Conservation (phyloP, 176 grass and related monocot genomes). For the Oryza officinalis region DNA sequence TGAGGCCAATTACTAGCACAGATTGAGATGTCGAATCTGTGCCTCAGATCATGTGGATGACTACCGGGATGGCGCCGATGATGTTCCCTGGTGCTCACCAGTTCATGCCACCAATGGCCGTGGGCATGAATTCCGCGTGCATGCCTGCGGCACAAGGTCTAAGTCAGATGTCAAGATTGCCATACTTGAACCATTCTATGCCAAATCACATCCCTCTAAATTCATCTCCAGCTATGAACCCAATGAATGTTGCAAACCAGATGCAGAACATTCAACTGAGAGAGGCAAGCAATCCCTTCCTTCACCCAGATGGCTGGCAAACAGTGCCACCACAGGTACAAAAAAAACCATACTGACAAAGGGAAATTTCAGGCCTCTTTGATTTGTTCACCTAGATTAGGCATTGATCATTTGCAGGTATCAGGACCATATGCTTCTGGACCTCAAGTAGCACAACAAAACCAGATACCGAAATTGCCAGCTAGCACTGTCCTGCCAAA, state of each 20-base stretch:
- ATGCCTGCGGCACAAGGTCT: slow-evolving; percentile 57
- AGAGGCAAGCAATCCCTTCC: slow-evolving; percentile 44
- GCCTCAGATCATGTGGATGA: slow-evolving; percentile 94
- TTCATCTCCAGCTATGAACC: slow-evolving; percentile 50
- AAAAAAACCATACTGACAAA: background rate
- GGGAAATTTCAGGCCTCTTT: background rate
- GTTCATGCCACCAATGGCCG: slow-evolving; percentile 67
- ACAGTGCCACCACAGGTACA: slow-evolving; percentile 52
- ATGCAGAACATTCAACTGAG: slow-evolving; percentile 59
- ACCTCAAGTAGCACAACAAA: slow-evolving; percentile 43
- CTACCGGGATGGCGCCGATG: slow-evolving; percentile 69
- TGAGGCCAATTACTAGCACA: slow-evolving; percentile 4
- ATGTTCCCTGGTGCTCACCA: slow-evolving; percentile 74
- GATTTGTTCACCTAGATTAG: slow-evolving; percentile 19
- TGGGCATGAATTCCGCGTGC: slow-evolving; percentile 52
- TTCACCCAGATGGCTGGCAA: slow-evolving; percentile 39
- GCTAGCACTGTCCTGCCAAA: slow-evolving; percentile 43
- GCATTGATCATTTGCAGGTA: slow-evolving; percentile 42
- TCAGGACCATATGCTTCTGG: slow-evolving; percentile 54
- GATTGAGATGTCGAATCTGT: slow-evolving; percentile 8
- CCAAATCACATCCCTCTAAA: slow-evolving; percentile 62
- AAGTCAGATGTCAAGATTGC: slow-evolving; percentile 60
- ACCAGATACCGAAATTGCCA: slow-evolving; percentile 16
- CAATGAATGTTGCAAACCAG: slow-evolving; percentile 42
- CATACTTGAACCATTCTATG: slow-evolving; percentile 52